Conservation (phyloP, 2,329 filamentous ascomycete species). For the Scedosporium boydii region DNA sequence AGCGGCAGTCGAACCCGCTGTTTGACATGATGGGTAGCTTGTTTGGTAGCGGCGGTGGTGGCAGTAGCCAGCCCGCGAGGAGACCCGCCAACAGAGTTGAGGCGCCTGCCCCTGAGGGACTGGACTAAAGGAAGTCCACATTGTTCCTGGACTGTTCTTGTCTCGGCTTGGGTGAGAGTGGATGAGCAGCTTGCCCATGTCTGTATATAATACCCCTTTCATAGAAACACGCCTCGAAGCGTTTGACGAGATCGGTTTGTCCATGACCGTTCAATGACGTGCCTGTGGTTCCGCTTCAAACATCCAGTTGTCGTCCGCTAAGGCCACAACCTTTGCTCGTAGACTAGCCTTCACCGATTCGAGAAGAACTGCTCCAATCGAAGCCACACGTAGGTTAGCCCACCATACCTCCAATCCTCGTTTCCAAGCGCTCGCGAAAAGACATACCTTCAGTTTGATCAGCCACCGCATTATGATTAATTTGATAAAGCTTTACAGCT, state of each 20-base stretch:
- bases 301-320: slow-evolving; percentile 87
- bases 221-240: not conserved
- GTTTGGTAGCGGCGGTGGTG: slow-evolving; percentile 56
- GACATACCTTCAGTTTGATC: slow-evolving; percentile 56
- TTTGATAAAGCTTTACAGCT: slow-evolving; percentile 51
- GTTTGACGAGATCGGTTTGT: not conserved
- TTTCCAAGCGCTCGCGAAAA: not conserved
- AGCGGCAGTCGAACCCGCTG: slow-evolving; percentile 81
- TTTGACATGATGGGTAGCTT: slow-evolving; percentile 98
- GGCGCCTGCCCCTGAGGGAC: slow-evolving; percentile 45
- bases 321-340: slow-evolving; percentile 58
- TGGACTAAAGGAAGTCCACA: slow-evolving; percentile 36
- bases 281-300: slow-evolving; percentile 50
- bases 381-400: not conserved
- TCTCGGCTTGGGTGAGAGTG: not conserved
- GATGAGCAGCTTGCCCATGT: not conserved
- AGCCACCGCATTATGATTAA: slow-evolving; percentile 42
- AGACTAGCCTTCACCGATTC: slow-evolving; percentile 62
- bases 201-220: slow-evolving; percentile 3
- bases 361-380: slow-evolving; percentile 47
- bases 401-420: not conserved
- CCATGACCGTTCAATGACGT: slow-evolving; percentile 1
- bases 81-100: slow-evolving; percentile 34
- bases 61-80: slow-evolving; percentile 12
- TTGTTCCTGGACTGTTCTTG: not conserved